Evolutionary conservation across 202 grass and related monocot genomes (phyloP).

Genomic region (Schoenoplectus tabernaemontani): DNA sequence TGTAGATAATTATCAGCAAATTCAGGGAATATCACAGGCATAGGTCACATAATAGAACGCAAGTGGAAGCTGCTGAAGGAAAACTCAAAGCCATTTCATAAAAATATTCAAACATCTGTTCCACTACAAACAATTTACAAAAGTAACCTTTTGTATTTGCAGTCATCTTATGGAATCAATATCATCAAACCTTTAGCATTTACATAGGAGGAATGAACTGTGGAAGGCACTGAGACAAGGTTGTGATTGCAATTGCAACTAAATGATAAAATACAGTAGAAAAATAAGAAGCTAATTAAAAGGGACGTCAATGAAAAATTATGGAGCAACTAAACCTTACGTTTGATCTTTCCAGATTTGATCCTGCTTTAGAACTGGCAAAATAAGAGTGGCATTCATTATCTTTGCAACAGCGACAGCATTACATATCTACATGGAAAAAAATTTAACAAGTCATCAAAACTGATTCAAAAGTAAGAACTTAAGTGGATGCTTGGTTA

Average conservation of each 20-base stretch:
- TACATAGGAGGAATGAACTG: background rate
- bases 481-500: background rate
- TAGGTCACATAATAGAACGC: background rate
- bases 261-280: background rate
- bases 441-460: background rate
- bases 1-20: conserved; percentile 22
- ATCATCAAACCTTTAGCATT: background rate
- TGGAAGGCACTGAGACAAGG: background rate
- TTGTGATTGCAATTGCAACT: background rate
- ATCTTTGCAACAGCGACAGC: conserved; percentile 98
- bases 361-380: conserved; percentile 96
- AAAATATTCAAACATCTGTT: background rate
- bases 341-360: conserved; percentile 99
- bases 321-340: conserved; percentile 29
- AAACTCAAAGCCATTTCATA: background rate
- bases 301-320: background rate
- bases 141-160: background rate
- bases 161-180: background rate
- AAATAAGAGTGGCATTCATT: conserved; percentile 88
- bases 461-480: background rate
- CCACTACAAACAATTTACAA: background rate
- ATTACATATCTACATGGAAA: conserved; percentile 82
- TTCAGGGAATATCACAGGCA: background rate
- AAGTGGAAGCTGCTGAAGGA: background rate
- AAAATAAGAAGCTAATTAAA: background rate